Evolutionary conservation across 108 stramenopile genomes (phyloP), one percentile per base, ranked within the genome.

Genomic region (Fistulifera solaris): DNA sequence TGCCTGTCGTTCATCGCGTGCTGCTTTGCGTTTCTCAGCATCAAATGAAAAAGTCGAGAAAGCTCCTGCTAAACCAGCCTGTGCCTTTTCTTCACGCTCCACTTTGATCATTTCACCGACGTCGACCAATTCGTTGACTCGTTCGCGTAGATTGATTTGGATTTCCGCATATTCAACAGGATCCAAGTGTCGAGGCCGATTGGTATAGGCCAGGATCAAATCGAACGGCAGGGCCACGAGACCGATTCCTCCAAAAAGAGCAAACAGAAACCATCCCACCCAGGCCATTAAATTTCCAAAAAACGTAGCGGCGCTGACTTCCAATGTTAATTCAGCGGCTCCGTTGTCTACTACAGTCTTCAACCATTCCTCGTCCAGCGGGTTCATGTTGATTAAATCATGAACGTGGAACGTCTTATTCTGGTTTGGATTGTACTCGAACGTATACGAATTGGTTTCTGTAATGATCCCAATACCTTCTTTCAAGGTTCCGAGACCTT

Each of bases 251-350:
- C 81, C 93, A 65, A 95, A 98, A 38, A 95, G 23, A 10, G 83
- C 85, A 71, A 98, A 98, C 40, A 96, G 54, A 71, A 96, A 94
- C 94, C 96, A 96, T 4, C 95, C 95, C 44, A 96, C 40, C 73
- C 89, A 96, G 10, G 88, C 80, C 88, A 96, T 74, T 38, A 96
- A 62, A 27, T 77, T 94, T 27, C 83, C 84, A 53, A 84, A 80
- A 63, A 89, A 98, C 23, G 88, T 83, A 19, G 67, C 48, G 41
- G 88, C 58, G 31, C 73, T 61, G 0, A 89, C 75, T 43, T 64
- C 58, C 18, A 78, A 27, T 22, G 50, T 51, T 6, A 51, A 16
- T 23, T 51, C 25, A 27, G 21, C 44, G 11, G 15, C 7, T 10
- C 50, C 50, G 5, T 23, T 27, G 23, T n/a, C 23, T 23, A 16